phyloP scores from a whole-genome alignment of 2,329 filamentous ascomycete species.

The Ophiocordyceps camponoti-rufipedis region DNA sequence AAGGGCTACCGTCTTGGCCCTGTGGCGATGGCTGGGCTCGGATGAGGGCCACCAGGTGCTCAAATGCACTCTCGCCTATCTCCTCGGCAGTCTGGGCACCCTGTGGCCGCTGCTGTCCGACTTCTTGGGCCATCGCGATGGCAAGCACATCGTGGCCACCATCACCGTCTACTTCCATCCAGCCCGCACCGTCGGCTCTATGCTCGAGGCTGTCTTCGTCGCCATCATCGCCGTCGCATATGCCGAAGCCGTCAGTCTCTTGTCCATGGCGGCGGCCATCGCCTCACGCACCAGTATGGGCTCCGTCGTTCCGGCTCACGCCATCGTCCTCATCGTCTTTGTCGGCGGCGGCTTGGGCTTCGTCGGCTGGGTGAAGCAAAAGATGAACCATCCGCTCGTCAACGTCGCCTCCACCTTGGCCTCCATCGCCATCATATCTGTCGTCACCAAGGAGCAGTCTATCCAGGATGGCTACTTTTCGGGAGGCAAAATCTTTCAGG shows the following conservation, averaged over 20 bases:
- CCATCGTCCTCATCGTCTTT: conserved; percentile 64
- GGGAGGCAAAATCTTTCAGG: conserved; percentile 62
- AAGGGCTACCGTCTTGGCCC: conserved; percentile 16
- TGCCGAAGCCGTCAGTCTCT: conserved; percentile 46
- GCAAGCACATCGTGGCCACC: conserved; percentile 86
- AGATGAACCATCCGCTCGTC: conserved; percentile 58
- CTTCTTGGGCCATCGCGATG: conserved; percentile 67
- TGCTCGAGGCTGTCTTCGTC: conserved; percentile 69
- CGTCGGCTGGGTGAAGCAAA: conserved; percentile 75
- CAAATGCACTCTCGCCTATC: conserved; percentile 82
- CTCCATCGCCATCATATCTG: conserved; percentile 74
- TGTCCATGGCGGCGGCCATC: conserved; percentile 78
- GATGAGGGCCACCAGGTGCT: conserved; percentile 63
- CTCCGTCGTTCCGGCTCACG: conserved; percentile 54
- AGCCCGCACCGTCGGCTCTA: conserved; percentile 68
- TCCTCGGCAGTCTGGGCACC: conserved; percentile 71
- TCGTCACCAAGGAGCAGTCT: conserved; percentile 80
- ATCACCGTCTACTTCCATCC: conserved; percentile 93
- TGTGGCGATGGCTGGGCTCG: conserved; percentile 46
- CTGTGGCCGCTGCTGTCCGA: conserved; percentile 57
- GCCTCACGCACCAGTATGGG: conserved; percentile 53
- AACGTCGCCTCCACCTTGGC: conserved; percentile 74
- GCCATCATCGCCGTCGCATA: conserved; percentile 66
- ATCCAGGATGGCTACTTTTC: conserved; percentile 71
- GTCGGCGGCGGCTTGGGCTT: conserved; percentile 76